Base-by-base conservation (phyloP, 2,329 filamentous ascomycete genomes). In the Zalaria sp. region DNA sequence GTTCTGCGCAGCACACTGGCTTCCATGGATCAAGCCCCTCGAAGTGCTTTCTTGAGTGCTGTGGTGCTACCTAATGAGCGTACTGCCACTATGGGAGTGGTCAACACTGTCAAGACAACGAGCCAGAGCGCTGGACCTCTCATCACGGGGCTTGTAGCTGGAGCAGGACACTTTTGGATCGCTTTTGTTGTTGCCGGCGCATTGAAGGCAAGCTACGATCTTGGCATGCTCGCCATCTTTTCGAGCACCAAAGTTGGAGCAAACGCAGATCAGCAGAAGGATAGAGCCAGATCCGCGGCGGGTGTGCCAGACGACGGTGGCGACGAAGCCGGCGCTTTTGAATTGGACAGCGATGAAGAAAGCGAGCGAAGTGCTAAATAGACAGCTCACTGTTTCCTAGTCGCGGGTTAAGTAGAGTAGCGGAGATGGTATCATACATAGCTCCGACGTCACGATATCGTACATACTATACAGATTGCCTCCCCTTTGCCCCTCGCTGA, bases 11-110 rank as follows among this genome's bases (percentile, higher is more conserved):
- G 68, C 79, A 75, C 72, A 46, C 71, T 73, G 0, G 71, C 75
- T 42, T 76, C 67, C 38, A 86, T 86, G 81, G 81, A 86, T 49
- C 70, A 73, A 25, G 81, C 78, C 0, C 82, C 82, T 0, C 71
- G 81, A 5, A 71, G 74, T 3, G 81, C 81, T 0, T 85, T 86
- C 54, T 58, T 86, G 2, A 74, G 81, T 0, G 73, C 77, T 1
- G 71, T 77, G 0, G 68, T 86, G 3, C 68, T 73, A 6, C 70
- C 79, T 0, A 63, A 68, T 2, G 81, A 86, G 57, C 70, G 82
- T 1, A 86, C 81, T 0, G 77, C 79, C 0, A 73, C 83, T 7
- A 79, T 86, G 73, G 82, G 81, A 0, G 63, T 78, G 0, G 67
- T 83, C 3, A 84, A 83, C 47, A 73, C 81, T 1, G 72, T 80